These are phyloP conservation scores for Clausena lansium DNA, from an alignment of 345 rosid species.

Conservation along the genomic window DNA sequence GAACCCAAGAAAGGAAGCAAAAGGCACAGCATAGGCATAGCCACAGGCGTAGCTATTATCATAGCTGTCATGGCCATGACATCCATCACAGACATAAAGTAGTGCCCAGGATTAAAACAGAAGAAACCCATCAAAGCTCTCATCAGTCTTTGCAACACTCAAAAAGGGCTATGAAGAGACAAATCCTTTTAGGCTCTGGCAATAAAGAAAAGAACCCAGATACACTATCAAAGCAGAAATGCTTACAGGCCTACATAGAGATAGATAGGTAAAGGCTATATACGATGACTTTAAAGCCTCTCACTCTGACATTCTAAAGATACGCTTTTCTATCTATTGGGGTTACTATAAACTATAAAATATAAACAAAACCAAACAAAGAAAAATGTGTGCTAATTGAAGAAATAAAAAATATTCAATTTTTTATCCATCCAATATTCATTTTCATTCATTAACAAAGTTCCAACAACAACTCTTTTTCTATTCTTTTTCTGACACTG, in stretches of 20 bases:
- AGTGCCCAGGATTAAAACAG: constrained; percentile 32
- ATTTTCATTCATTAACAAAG: constrained; percentile 1
- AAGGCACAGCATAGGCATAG: constrained; percentile 12
- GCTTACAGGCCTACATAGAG: constrained; percentile 35
- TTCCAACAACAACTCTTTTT: constrained; percentile 4
- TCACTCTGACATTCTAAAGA: constrained; percentile 47
- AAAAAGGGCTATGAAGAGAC: constrained; percentile 17
- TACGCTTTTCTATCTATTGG: constrained; percentile 29
- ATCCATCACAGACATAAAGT: constrained; percentile 15
- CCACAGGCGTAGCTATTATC: neutral
- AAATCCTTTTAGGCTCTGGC: constrained; percentile 26
- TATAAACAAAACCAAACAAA: neutral
- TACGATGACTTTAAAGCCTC: constrained; percentile 6
- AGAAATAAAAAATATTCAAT: neutral
- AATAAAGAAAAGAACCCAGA: constrained; percentile 24
- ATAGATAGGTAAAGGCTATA: constrained; percentile 3
- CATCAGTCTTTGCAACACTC: constrained; percentile 12
- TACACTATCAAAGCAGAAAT: constrained; percentile 9
- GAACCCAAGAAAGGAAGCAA: constrained; percentile 34
- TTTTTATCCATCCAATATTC: neutral
- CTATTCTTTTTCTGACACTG: constrained; percentile 25
- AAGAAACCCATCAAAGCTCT: constrained; percentile 37
- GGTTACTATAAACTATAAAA: neutral
- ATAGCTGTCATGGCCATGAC: constrained; percentile 53
- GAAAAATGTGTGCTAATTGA: neutral